Evolutionary conservation across 2,329 filamentous ascomycete genomes (phyloP).

Genomic region (Sordariomycetes sp.): DNA sequence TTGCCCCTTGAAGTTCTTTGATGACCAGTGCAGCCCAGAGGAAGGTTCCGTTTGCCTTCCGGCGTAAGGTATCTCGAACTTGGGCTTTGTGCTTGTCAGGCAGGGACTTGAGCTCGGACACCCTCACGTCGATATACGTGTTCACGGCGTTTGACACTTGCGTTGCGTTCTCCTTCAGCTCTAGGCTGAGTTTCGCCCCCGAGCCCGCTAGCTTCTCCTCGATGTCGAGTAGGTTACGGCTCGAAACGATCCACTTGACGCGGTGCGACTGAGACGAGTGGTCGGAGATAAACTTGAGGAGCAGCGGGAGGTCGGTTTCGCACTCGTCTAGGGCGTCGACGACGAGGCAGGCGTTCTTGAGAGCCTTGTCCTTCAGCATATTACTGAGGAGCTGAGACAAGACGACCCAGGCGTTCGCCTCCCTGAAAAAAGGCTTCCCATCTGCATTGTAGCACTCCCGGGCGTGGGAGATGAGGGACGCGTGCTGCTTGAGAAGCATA

Average conservation of each 20-base stretch:
- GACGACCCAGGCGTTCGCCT: constrained; percentile 21
- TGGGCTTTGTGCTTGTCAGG: not conserved
- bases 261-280: constrained; percentile 3
- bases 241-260: constrained; percentile 31
- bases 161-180: constrained; percentile 16
- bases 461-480: constrained; percentile 20
- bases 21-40: constrained; percentile 22
- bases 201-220: constrained; percentile 10
- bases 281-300: constrained; percentile 23
- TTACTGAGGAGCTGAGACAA: constrained; percentile 23
- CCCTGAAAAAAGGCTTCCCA: constrained; percentile 22
- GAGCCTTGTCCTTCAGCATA: constrained; percentile 23
- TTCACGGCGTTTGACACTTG: constrained; percentile 20
- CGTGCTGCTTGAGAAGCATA: constrained; percentile 21
- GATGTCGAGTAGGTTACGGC: constrained; percentile 28
- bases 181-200: constrained; percentile 10
- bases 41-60: constrained; percentile 25
- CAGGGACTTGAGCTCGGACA: constrained; percentile 11
- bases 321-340: constrained; percentile 39
- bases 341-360: constrained; percentile 20
- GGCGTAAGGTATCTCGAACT: constrained; percentile 9
- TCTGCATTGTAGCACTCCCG: constrained; percentile 20
- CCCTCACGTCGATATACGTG: constrained; percentile 20
- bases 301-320: constrained; percentile 11
- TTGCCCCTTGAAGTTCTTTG: not conserved